Evolutionary conservation across 164 flowering plant genomes (phyloP).

Genomic region (Vitis rupestris): DNA sequence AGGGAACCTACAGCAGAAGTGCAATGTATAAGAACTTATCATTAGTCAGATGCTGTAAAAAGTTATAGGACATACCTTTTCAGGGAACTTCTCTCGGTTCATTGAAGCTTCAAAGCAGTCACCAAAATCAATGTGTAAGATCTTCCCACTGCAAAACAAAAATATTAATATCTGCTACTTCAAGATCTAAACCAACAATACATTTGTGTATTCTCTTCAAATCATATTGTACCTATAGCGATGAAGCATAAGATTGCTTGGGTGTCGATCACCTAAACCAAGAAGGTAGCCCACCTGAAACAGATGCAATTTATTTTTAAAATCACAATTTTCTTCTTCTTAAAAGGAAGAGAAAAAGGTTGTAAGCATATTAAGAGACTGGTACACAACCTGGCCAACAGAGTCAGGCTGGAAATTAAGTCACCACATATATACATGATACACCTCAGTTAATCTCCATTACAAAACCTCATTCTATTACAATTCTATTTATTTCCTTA

Average conservation of each 20-base stretch:
- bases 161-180: not conserved
- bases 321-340: not conserved
- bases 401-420: no score
- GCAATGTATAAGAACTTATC: not conserved
- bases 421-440: no score
- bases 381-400: no score
- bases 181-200: not conserved
- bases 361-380: no score
- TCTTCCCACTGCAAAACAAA: slow-evolving; percentile 75
- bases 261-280: slow-evolving; percentile 99
- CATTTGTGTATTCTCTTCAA: not conserved
- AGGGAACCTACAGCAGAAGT: slow-evolving; percentile 68
- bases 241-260: slow-evolving; percentile 97
- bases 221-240: slow-evolving; percentile 69
- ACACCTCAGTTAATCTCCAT: no score
- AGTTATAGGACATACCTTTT: slow-evolving; percentile 50
- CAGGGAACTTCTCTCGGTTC: slow-evolving; percentile 98
- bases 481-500: no score
- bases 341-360: not conserved
- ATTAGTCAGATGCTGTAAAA: not conserved
- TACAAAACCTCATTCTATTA: no score
- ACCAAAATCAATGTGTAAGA: slow-evolving; percentile 98
- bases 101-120: slow-evolving; percentile 99
- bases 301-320: not conserved
- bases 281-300: slow-evolving; percentile 96